Base-by-base conservation (phyloP, 768 basidiomycete genomes). In the Psilocybe azurescens region DNA sequence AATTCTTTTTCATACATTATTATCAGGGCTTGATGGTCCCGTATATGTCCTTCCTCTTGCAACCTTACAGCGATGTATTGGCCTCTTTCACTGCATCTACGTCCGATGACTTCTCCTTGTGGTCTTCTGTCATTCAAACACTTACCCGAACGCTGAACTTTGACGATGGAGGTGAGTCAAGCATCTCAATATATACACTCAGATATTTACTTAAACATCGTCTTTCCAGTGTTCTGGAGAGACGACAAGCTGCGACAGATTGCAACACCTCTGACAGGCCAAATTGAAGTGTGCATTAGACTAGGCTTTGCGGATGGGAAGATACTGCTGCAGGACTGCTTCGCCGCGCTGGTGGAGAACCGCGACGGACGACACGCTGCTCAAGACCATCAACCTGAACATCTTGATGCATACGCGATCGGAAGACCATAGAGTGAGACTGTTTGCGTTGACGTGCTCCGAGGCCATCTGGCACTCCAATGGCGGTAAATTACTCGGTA, bases 351-450 rank as follows among this genome's bases (percentile, higher is more conserved):
- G 7, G 79, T 83, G 1, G 88, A 88, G 18, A 77, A 77, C 66
- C 38, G 80, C 81, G 38, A 76, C 79, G 18, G 83, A 83, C 69
- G 89, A 90, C 69, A 79, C 82, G 38, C 72, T 91, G 16, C 85
- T 96, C 65, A 97, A 97, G 73, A 71, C 80, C 8, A 78, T 97
- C 74, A 98, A 98, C 78, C 80, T 93, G 20, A 83, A 87, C 58
- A 72, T 98, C 30, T 84, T 97, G 56, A 92, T 97, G 89, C 88
- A 93, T 63, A 97, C 95, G 0, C 89, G 95, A 14, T 90, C 91
- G 4, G 95, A 97, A 58, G 89, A 93, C 62, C 75, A 83, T 2
- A 79, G 80, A 18, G 74, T 88, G n/a, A 86, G 94, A 6, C 72
- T 94, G 10, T 82, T 85, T 52, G 93, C 94, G 1, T 74, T 99